Evolutionary conservation across 2,329 filamentous ascomycete genomes (phyloP).

Genomic region (Cryphonectria japonica): DNA sequence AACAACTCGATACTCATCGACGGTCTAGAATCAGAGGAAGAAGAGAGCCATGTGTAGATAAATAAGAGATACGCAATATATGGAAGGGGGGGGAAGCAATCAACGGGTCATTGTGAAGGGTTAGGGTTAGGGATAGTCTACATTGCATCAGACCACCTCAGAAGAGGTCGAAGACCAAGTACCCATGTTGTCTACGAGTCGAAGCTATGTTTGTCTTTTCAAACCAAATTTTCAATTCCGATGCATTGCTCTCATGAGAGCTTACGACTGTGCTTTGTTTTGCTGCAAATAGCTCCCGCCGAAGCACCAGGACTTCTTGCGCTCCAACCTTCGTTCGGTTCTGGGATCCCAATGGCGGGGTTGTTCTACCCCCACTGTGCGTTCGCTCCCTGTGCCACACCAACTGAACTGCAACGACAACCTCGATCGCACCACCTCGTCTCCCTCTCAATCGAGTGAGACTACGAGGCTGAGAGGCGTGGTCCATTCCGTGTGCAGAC

Average conservation of each 20-base stretch:
- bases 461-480: background rate
- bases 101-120: background rate
- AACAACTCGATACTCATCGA: background rate
- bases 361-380: conserved; percentile 7
- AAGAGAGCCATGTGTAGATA: background rate
- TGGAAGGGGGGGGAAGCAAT: no score
- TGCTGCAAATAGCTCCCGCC: background rate
- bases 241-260: background rate
- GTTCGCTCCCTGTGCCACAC: conserved; percentile 17
- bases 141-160: background rate
- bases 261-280: background rate
- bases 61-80: no score
- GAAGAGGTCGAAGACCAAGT: background rate
- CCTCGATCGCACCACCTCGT: conserved; percentile 3
- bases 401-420: conserved; percentile 9
- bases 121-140: background rate
- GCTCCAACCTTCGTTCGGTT: background rate
- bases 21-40: background rate
- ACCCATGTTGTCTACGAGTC: background rate
- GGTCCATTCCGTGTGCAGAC: background rate
- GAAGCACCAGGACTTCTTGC: background rate
- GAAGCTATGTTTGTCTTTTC: background rate
- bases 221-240: background rate
- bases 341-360: conserved; percentile 9
- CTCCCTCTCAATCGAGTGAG: background rate